Conservation (phyloP, 164 flowering plant species). For the Berberis thunbergii region DNA sequence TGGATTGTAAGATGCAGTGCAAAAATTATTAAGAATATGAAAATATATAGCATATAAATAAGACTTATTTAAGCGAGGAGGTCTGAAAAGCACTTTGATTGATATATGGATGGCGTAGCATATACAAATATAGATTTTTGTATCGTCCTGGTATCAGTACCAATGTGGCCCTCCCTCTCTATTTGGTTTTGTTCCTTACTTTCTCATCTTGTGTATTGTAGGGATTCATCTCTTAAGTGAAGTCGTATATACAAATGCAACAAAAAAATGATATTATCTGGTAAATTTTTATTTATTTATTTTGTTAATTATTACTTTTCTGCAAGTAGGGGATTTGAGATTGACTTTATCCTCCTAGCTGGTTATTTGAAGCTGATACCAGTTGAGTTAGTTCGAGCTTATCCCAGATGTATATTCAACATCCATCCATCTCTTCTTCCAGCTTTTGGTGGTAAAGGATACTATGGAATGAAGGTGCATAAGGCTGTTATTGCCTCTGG, state of each 20-base stretch:
- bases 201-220: too few species aligned
- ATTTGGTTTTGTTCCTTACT: too few species aligned
- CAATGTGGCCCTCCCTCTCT: too few species aligned
- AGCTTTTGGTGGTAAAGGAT: slow-evolving; percentile 95
- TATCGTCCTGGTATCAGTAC: too few species aligned
- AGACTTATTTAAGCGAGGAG: too few species aligned
- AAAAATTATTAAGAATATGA: too few species aligned
- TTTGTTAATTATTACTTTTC: not conserved
- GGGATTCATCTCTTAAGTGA: too few species aligned
- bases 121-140: too few species aligned
- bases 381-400: slow-evolving; percentile 60
- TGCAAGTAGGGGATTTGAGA: slow-evolving; percentile 38
- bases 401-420: slow-evolving; percentile 62
- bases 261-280: not conserved
- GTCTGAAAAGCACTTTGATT: too few species aligned
- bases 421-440: slow-evolving; percentile 98
- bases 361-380: slow-evolving; percentile 90
- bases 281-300: not conserved
- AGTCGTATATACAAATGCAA: not conserved
- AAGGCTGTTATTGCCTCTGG: slow-evolving; percentile 94
- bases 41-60: too few species aligned
- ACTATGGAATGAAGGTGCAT: slow-evolving; percentile 88
- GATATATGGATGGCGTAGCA: too few species aligned
- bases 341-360: slow-evolving; percentile 77
- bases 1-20: too few species aligned